Evolutionary conservation across 495 filamentous ascomycete species (phyloP).

Genomic region (Eremomyces bilateralis): DNA sequence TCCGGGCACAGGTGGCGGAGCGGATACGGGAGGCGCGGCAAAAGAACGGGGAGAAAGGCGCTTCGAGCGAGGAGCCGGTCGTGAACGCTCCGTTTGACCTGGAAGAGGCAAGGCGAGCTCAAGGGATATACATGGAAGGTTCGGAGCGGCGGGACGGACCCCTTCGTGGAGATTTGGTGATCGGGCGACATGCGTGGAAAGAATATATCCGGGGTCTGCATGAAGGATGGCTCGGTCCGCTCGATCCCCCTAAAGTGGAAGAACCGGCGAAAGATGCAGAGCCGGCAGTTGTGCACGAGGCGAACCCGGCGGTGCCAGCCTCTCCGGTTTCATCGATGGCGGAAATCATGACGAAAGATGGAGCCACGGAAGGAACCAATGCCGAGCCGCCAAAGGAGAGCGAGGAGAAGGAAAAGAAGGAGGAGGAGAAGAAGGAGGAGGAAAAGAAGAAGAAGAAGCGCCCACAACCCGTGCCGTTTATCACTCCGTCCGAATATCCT

Average conservation of each 20-base stretch:
- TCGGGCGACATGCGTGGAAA: constrained; percentile 91
- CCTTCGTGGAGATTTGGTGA: constrained; percentile 62
- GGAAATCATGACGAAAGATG: background rate
- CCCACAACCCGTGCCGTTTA: constrained; percentile 37
- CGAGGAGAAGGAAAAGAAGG: constrained; percentile 20
- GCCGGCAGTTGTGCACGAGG: background rate
- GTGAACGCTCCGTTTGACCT: constrained; percentile 23
- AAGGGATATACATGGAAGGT: constrained; percentile 44
- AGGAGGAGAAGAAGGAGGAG: constrained; percentile 21
- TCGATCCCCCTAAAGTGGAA: constrained; percentile 27
- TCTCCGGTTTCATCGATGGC: background rate
- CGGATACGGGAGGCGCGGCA: constrained; percentile 47
- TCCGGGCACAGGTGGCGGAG: constrained; percentile 64
- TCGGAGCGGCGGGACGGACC: too few species aligned
- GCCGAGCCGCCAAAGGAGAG: constrained; percentile 9
- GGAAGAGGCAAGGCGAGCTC: constrained; percentile 25
- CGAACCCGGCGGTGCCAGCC: too few species aligned
- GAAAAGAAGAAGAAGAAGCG: constrained; percentile 26
- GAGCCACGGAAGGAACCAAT: constrained; percentile 13
- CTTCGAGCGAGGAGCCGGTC: constrained; percentile 26
- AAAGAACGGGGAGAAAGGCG: constrained; percentile 27
- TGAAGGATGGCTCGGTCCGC: constrained; percentile 86
- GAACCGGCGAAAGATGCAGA: background rate
- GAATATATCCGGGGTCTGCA: constrained; percentile 87
- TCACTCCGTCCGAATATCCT: constrained; percentile 45